Conservation (phyloP, 345 rosid species). For the Eutrema yunnanense region DNA sequence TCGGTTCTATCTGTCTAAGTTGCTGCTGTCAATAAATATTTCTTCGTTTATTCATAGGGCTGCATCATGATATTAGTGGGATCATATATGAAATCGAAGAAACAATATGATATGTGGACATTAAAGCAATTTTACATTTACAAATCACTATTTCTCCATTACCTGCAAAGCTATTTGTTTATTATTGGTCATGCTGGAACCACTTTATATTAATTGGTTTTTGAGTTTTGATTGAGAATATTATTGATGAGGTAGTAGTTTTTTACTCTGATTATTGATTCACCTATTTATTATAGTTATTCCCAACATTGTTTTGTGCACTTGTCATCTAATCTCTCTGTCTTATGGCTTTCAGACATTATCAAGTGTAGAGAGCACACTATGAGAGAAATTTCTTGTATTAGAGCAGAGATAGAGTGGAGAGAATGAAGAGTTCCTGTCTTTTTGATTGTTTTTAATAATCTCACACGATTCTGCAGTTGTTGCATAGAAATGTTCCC, state of each 20-base stretch:
- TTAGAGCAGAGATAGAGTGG: not conserved
- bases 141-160: no score
- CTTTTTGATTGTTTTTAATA: not conserved
- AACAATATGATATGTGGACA: no score
- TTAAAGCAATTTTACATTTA: no score
- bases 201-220: no score
- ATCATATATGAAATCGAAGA: no score
- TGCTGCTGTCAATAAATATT: no score
- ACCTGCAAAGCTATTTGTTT: no score
- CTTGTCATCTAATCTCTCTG: not conserved
- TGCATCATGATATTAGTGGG: no score
- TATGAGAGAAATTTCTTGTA: not conserved
- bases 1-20: no score
- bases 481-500: not conserved
- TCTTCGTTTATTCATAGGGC: no score
- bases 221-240: no score
- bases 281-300: not conserved
- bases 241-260: not conserved
- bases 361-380: not conserved
- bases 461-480: not conserved
- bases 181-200: no score
- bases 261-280: not conserved
- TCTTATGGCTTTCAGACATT: not conserved
- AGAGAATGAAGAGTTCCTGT: not conserved
- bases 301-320: not conserved